Evolutionary conservation across 2,329 filamentous ascomycete species (phyloP), one percentile per base, ranked within the genome.

Genomic region (Fusarium domesticum): DNA sequence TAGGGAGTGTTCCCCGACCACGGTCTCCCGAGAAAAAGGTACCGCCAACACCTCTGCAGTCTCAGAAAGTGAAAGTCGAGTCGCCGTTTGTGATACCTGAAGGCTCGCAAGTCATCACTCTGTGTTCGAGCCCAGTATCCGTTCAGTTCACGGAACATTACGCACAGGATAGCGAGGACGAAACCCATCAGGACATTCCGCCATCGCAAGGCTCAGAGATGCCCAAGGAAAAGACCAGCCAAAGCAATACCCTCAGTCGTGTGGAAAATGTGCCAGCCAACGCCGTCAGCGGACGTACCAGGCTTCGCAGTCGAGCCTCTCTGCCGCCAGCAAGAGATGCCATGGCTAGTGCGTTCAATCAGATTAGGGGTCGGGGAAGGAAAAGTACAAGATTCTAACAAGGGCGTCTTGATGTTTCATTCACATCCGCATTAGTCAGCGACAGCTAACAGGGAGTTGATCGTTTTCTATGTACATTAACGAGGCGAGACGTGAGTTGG

Each of bases 61-160:
- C 47, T 11, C 53, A 50, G 15, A 50, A 33, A 34, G 36, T 37
- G 16, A 56, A 53, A 35, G 42, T 35, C 35, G 42, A 46, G 10
- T 56, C 60, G 5, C 50, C 52, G 1, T 66, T 61, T 38, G 35
- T 43, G 16, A 34, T 61, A 19, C 64, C 59, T 6, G 51, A 57
- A n/a, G 63, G 60, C 5, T 66, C 57, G 18, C 62, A 68, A 45
- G 57, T 65, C 23, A 60, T 69, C 18, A 47, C 58, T 14, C 19
- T 68, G 32, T 60, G 56, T 30, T 67, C 64, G 6, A 64, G 59
- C 39, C 51, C 61, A 3, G 32, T 39, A 28, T 51, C 53, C 16
- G 43, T 45, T 19, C 47, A 50, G 15, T 53, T 51, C 39, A 35
- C 35, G 14, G 56, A 58, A 34, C 32, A 57, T 31, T 56, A 56